Evolutionary conservation across 805 yeast genomes (phyloP).

Genomic region (Blastobotrys attinorum): DNA sequence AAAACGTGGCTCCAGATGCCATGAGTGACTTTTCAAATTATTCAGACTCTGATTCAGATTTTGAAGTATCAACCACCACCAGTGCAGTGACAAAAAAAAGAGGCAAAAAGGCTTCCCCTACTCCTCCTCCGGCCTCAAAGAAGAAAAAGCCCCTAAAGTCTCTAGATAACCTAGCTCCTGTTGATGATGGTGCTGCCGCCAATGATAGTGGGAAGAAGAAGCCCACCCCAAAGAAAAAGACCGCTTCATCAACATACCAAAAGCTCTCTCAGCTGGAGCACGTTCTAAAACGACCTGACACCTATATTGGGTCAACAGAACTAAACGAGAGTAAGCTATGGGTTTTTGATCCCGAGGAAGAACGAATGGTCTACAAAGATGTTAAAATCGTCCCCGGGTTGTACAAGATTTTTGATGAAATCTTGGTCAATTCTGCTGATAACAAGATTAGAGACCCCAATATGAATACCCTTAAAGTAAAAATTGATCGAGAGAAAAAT

Average conservation of each 20-base stretch:
- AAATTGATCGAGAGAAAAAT: conserved; percentile 66
- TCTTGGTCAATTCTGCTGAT: conserved; percentile 96
- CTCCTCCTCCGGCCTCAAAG: conserved; percentile 7
- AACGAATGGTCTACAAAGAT: conserved; percentile 42
- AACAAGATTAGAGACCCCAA: conserved; percentile 90
- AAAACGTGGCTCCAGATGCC: conserved; percentile 14
- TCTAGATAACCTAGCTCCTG: conserved; percentile 7
- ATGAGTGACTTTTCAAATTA: conserved; percentile 4
- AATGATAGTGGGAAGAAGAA: conserved; percentile 2
- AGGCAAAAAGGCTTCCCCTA: conserved; percentile 4
- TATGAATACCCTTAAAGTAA: conserved; percentile 83
- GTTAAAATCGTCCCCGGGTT: conserved; percentile 92
- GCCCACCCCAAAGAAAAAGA: conserved; percentile 6
- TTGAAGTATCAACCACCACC: conserved; percentile 2
- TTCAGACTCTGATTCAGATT: conserved; percentile 5
- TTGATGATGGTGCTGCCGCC: conserved; percentile 6
- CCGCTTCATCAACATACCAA: conserved; percentile 73
- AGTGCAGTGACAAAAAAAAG: too few species aligned
- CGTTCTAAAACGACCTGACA: conserved; percentile 93
- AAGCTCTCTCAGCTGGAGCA: conserved; percentile 93
- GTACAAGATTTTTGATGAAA: conserved; percentile 94
- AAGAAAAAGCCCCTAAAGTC: conserved; percentile 6
- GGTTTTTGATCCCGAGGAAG: conserved; percentile 64
- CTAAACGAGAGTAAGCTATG: conserved; percentile 72
- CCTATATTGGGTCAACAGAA: conserved; percentile 94